Conservation (phyloP, 345 rosid genomes). For the Iberis pinnata region DNA sequence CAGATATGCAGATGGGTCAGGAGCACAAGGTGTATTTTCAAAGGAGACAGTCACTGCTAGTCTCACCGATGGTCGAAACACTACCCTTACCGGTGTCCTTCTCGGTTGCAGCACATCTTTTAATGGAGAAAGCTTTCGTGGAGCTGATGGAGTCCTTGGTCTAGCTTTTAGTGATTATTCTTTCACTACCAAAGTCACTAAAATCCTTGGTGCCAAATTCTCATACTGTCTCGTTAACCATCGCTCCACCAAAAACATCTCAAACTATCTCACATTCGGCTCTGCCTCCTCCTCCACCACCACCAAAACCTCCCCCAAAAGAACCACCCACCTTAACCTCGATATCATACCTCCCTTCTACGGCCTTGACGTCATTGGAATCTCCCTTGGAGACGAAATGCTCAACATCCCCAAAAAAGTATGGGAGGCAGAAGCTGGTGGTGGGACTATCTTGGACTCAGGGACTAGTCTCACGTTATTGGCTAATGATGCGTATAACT, state of each 20-base stretch:
- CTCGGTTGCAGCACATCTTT: conserved; percentile 46
- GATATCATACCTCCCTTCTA: conserved; percentile 37
- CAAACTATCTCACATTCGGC: conserved; percentile 51
- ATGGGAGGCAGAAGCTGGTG: conserved; percentile 38
- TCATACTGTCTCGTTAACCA: conserved; percentile 64
- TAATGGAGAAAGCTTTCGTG: conserved; percentile 28
- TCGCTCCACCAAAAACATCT: conserved; percentile 38
- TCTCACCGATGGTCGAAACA: conserved; percentile 28
- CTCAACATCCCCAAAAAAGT: conserved; percentile 38
- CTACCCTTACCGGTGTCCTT: conserved; percentile 27
- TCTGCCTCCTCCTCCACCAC: not conserved
- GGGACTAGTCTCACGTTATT: conserved; percentile 45
- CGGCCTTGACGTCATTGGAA: conserved; percentile 38
- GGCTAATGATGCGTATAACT: conserved; percentile 35
- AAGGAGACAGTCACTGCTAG: conserved; percentile 40
- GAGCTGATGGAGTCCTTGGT: conserved; percentile 54
- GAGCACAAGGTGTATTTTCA: conserved; percentile 45
- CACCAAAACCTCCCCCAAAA: not conserved
- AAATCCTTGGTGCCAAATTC: conserved; percentile 36
- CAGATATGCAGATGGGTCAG: conserved; percentile 44
- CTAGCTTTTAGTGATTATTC: conserved; percentile 40
- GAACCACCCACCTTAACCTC: conserved; percentile 42
- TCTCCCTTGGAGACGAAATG: conserved; percentile 37
- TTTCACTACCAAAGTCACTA: conserved; percentile 36
- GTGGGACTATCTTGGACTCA: conserved; percentile 51